phyloP scores from a whole-genome alignment of 2,329 filamentous ascomycete species.

The Arthrobotrys pseudoclavata region DNA sequence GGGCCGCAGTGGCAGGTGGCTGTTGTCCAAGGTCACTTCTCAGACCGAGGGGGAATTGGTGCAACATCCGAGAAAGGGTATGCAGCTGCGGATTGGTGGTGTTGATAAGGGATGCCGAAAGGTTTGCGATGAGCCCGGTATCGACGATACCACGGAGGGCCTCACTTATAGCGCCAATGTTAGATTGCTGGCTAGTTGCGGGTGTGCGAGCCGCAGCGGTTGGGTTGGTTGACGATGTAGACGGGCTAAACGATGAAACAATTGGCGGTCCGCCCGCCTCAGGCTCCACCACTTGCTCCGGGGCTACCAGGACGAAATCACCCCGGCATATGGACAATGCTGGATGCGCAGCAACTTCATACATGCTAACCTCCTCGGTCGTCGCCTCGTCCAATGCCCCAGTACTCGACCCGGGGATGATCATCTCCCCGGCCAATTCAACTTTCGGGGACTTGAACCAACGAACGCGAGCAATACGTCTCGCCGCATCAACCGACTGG shows the following conservation, averaged over 20 bases:
- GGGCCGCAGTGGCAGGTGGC: constrained; percentile 21
- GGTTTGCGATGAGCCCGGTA: constrained; percentile 51
- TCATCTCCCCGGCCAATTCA: constrained; percentile 64
- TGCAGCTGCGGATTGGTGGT: constrained; percentile 55
- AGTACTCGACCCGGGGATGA: constrained; percentile 68
- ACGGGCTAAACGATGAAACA: not conserved
- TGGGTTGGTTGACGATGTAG: not conserved
- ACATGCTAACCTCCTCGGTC: constrained; percentile 72
- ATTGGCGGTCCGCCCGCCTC: not conserved
- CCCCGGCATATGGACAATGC: constrained; percentile 69
- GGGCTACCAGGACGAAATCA: constrained; percentile 71
- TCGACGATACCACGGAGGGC: constrained; percentile 52
- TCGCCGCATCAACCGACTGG: constrained; percentile 71
- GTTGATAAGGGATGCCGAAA: constrained; percentile 54
- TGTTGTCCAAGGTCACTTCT: constrained; percentile 53
- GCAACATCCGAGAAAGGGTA: constrained; percentile 52
- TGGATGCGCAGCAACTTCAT: constrained; percentile 71
- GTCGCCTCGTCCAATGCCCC: constrained; percentile 66
- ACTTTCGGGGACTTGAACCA: constrained; percentile 70
- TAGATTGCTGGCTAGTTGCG: constrained; percentile 23
- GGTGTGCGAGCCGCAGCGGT: not conserved
- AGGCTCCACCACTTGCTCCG: constrained; percentile 61
- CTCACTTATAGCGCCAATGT: constrained; percentile 40
- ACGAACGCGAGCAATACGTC: constrained; percentile 71
- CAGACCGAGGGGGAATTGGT: constrained; percentile 46